Evolutionary conservation across 163 green algal genomes (phyloP).

Genomic region (Chlamydomonas reinhardtii): DNA sequence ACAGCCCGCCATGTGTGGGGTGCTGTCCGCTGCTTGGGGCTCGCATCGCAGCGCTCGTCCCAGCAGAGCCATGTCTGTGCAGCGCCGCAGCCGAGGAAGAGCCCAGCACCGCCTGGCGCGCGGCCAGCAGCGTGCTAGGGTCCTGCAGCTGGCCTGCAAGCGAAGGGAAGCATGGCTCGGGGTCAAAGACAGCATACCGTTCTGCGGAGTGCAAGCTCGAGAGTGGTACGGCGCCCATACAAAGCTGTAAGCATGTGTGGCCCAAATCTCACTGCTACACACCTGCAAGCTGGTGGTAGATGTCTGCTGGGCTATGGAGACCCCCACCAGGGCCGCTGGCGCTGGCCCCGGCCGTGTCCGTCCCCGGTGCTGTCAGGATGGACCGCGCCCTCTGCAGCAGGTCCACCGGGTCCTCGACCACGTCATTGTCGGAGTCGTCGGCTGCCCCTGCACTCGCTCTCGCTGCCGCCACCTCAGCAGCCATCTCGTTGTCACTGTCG

Average conservation of each 20-base stretch:
- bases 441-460: neutral
- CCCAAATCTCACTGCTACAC: no score
- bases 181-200: no score
- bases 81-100: neutral
- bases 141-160: slow-evolving; percentile 45
- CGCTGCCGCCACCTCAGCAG: neutral
- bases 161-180: neutral
- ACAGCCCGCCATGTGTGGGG: neutral
- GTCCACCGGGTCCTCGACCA: slow-evolving; percentile 33
- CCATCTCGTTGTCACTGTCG: slow-evolving; percentile 18
- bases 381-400: slow-evolving; percentile 40
- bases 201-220: no score
- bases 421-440: neutral
- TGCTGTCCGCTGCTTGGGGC: neutral
- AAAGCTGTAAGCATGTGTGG: no score
- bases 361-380: neutral
- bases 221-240: no score
- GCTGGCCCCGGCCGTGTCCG: neutral
- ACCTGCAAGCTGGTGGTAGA: slow-evolving; percentile 45
- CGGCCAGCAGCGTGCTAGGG: slow-evolving; percentile 38
- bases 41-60: no score
- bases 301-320: neutral
- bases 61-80: neutral
- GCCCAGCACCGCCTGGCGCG: slow-evolving; percentile 47
- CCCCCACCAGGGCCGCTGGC: neutral